Conservation (phyloP, 78 protist genomes). For the Dictyostelium purpureum region DNA sequence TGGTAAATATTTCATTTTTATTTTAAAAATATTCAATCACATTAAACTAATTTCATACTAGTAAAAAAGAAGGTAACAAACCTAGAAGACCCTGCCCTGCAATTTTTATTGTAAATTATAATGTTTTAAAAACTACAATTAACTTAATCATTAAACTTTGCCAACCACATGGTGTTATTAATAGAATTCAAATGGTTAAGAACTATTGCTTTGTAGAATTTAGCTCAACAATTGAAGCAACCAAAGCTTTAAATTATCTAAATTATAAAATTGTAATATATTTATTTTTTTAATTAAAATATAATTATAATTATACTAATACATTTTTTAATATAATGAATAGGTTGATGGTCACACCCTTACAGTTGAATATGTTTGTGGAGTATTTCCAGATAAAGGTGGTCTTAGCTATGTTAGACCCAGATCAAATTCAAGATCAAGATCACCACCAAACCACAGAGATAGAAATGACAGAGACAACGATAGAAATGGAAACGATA, state of each 20-base stretch:
- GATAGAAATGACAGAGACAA: not conserved
- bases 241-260: slow-evolving; percentile 29
- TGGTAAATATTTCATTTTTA: not conserved
- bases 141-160: slow-evolving; percentile 1
- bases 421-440: no score
- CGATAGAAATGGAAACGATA: not conserved
- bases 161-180: slow-evolving; percentile 32
- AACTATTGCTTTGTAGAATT: slow-evolving; percentile 59
- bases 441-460: not conserved
- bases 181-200: slow-evolving; percentile 47
- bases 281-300: not conserved
- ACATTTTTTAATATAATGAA: not conserved
- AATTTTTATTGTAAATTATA: slow-evolving; percentile 48
- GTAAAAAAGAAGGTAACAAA: not conserved
- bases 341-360: not conserved
- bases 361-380: not conserved
- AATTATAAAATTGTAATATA: slow-evolving; percentile 9
- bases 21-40: not conserved
- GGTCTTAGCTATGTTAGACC: no score
- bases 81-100: slow-evolving; percentile 26
- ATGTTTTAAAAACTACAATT: slow-evolving; percentile 15
- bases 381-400: not conserved
- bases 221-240: slow-evolving; percentile 11
- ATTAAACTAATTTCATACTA: not conserved
- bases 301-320: not conserved